Evolutionary conservation across 148 eudicot species (phyloP), one percentile per base, ranked within the genome.

Genomic region (Rhododendron henanense): DNA sequence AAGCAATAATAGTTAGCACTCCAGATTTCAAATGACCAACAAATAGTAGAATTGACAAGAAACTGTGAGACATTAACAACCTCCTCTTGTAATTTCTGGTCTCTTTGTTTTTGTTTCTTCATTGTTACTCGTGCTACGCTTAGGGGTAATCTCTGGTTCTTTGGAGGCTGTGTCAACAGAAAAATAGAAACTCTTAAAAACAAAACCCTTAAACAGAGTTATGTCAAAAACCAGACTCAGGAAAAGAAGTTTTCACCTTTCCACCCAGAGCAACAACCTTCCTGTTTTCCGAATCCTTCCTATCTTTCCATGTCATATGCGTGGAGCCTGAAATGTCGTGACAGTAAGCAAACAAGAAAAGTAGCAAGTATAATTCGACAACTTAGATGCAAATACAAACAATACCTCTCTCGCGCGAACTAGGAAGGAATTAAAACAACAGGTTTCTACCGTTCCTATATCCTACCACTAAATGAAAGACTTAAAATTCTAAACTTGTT

Each of bases 301-400:
- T 91, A 85, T 95, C 95, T 90, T 94, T 95, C 98, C 98, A 95
- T 87, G 97, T 92, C 99, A 96, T 93, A 85, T 90, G 93, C 10
- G 96, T 84, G 61, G 94, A 88, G 48, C 94, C 98, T 95, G 90
- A 76, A 88, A 74, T 53, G 69, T 28, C 79, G 84, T 69, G 53
- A 78, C 21, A 57, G 14, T 81, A 69, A 87, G 48, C 47, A 61
- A 77, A 65, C 28, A 78, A 19, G 45, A 44, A 21, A 83, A 25
- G 5, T 37, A 13, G 48, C 55, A n/a, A 28, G 55, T 50, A 78
- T 16, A 19, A 35, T 50, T 23, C 39, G 2, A 50, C 4, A 6
- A 31, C 45, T 47, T 31, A 71, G 23, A 78, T 28, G 61, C 21
- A 48, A n/a, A 6, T 61, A 83, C 4, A n/a, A 74, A 65, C 53